Evolutionary conservation across 176 grass and related monocot species (phyloP), one percentile per base, ranked within the genome.

Genomic region (Microstegium vimineum): DNA sequence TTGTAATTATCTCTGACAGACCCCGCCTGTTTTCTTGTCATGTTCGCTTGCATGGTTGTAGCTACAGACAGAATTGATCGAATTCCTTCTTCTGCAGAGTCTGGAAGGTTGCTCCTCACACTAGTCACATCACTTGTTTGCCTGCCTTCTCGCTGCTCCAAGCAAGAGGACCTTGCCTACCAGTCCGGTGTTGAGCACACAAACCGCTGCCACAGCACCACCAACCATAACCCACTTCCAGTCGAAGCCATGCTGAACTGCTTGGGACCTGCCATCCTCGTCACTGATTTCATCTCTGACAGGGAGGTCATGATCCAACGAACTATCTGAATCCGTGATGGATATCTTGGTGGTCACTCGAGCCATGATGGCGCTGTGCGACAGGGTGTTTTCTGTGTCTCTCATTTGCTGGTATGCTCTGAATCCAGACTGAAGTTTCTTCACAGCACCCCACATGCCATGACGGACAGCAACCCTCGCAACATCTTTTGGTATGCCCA

Each of bases 401-500:
- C 89, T 90, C 63, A 83, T 85, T 62, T 83, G 70, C 82, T 99
- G 96, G 69, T 99, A 99, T 6, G 87, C 84, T 87, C 96, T 89
- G 75, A 99, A 90, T 14, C 96, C 96, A 2, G 91, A 89, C 56
- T 99, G 96, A 63, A 99, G 80, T 71, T 88, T 99, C 79, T 95
- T 93, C 15, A 99, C 93, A 65, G 96, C 96, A 73, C 92, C 92
- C 96, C 96, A 99, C 96, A 99, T 99, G 26, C 96, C 93, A 5
- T 99, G 96, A 23, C 93, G 96, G 27, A 99, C 93, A 41, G 91
- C 87, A 38, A 99, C 76, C 72, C 93, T 95, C 5, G 96, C 96
- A 8, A 99, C 93, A 74, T 99, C 96, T 73, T 93, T 99, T 14
- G 93, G 93, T 78, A 99, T 99, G 76, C 96, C 93, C 96, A 99